Percentiles rank a stretch among this genome's conserved stretches.
These are phyloP conservation scores for Sinapis alba DNA, from an alignment of 441 rosid species.

Conservation along the genomic window DNA sequence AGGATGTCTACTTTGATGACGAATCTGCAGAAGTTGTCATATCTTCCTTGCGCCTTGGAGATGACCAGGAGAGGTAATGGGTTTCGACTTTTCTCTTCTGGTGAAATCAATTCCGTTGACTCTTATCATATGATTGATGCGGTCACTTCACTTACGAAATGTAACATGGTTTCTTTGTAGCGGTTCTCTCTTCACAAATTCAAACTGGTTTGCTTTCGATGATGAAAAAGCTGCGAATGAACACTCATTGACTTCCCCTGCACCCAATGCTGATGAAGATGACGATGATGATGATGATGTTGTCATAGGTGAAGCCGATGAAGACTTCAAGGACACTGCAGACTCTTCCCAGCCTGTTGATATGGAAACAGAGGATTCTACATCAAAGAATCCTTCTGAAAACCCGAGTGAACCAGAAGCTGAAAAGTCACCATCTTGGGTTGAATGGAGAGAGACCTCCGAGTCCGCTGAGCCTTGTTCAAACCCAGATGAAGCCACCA, in stretches of 20 bases:
- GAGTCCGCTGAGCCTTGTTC: slow-evolving; percentile 48
- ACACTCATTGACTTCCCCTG: slow-evolving; percentile 59
- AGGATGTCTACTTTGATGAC: too few species aligned
- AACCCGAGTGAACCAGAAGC: slow-evolving; percentile 51
- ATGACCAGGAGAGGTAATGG: too few species aligned
- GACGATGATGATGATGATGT: slow-evolving; percentile 50
- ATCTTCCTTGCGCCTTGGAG: too few species aligned
- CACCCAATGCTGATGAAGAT: slow-evolving; percentile 53
- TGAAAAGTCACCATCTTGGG: slow-evolving; percentile 78
- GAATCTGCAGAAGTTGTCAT: too few species aligned
- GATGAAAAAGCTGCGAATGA: slow-evolving; percentile 68
- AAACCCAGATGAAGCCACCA: slow-evolving; percentile 43
- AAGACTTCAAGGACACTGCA: slow-evolving; percentile 51
- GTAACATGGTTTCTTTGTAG: slow-evolving; percentile 48
- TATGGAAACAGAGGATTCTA: slow-evolving; percentile 45
- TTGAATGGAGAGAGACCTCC: slow-evolving; percentile 85
- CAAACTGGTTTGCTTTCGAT: slow-evolving; percentile 93
- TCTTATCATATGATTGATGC: slow-evolving; percentile 1
- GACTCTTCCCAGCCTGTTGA: slow-evolving; percentile 50
- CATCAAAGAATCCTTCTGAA: slow-evolving; percentile 35
- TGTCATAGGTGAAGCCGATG: slow-evolving; percentile 52
- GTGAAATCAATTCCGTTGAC: slow-evolving; percentile 11
- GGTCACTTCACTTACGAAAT: neutral
- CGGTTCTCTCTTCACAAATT: slow-evolving; percentile 80
- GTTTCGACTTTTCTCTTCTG: slow-evolving; percentile 5